These are phyloP conservation scores for Curvularia sp. DNA, from an alignment of 2,329 filamentous ascomycete genomes.

Conservation along the genomic window DNA sequence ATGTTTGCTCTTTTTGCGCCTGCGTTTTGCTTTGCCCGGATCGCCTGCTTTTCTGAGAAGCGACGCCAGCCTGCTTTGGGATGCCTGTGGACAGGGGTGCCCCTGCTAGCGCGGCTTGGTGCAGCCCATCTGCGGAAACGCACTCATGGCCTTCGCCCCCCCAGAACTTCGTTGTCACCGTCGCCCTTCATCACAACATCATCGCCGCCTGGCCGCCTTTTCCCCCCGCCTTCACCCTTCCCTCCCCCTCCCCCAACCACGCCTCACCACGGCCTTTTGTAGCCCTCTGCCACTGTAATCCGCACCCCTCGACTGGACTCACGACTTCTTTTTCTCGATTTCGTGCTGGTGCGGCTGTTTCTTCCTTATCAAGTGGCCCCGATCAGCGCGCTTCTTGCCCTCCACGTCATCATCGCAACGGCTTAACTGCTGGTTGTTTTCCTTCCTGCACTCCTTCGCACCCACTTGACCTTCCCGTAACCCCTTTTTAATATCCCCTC, in stretches of 20 bases:
- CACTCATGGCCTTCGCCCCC: slow-evolving; percentile 14
- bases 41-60: slow-evolving; percentile 28
- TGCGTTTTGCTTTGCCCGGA: slow-evolving; percentile 23
- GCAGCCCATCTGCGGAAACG: slow-evolving; percentile 18
- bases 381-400: slow-evolving; percentile 42
- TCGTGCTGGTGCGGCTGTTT: slow-evolving; percentile 29
- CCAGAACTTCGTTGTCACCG: slow-evolving; percentile 24
- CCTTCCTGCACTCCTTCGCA: slow-evolving; percentile 46
- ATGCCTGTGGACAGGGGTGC: neutral
- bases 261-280: slow-evolving; percentile 31
- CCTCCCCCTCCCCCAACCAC: slow-evolving; percentile 16
- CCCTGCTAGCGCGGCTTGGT: slow-evolving; percentile 18
- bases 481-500: slow-evolving; percentile 40
- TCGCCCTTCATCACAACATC: slow-evolving; percentile 29
- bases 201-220: slow-evolving; percentile 18
- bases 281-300: slow-evolving; percentile 37
- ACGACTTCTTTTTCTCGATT: slow-evolving; percentile 33
- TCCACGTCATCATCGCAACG: slow-evolving; percentile 44
- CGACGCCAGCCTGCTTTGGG: slow-evolving; percentile 6
- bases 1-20: slow-evolving; percentile 5
- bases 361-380: slow-evolving; percentile 35
- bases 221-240: slow-evolving; percentile 19
- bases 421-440: slow-evolving; percentile 40
- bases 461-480: slow-evolving; percentile 38
- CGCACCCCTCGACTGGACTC: slow-evolving; percentile 28